Base-by-base conservation (phyloP, 805 yeast genomes). In the Candida patagonica region DNA sequence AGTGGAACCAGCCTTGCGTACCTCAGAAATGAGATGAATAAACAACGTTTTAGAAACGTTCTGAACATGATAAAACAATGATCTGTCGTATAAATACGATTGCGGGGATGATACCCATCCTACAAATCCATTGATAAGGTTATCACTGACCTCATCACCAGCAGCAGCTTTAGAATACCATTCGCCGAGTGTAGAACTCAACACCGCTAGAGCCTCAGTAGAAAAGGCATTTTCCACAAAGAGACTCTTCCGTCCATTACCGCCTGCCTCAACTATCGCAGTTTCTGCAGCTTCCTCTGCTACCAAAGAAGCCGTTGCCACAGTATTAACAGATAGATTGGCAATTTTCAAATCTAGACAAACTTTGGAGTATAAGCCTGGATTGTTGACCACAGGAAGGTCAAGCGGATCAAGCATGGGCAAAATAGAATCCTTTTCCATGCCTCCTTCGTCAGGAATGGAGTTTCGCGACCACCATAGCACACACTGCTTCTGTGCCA, bases 91-190 rank as follows among this genome's bases (percentile, higher is more conserved):
- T 19, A 92, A 62, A 49, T 56, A 70, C 0, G 96, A 83, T 7
- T 73, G 72, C 7, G 83, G 74, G 37, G 78, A 74, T 48, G 84
- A 85, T 19, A 87, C 83, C 98, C 98, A 89, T 3, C 78, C 67
- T 1, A 84, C 81, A 56, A 89, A 77, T 21, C 77, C 71, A 51
- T 84, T 84, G 45, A 87, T 80, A 73, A 88, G 72, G 1, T 83
- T 66, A 57, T 88, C 96, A 0, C 96, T 95, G 43, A 79, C 76
- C 6, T 66, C 49, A 49, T 80, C 73, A 41, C 74, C 75, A 16
- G 66, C 65, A 41, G 83, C 61, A 0, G 96, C 96, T 53, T 78
- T 81, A 52, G 86, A 94, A 95, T 96, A 89, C 96, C 96, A 86
- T 24, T 70, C 76, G 52, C 81, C 85, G 9, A 92, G 81, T 71